Percentiles rank a stretch among this genome's conserved stretches.
Evolutionary conservation across 1,139 yeast genomes (phyloP).

Genomic region (Spathaspora sp.): DNA sequence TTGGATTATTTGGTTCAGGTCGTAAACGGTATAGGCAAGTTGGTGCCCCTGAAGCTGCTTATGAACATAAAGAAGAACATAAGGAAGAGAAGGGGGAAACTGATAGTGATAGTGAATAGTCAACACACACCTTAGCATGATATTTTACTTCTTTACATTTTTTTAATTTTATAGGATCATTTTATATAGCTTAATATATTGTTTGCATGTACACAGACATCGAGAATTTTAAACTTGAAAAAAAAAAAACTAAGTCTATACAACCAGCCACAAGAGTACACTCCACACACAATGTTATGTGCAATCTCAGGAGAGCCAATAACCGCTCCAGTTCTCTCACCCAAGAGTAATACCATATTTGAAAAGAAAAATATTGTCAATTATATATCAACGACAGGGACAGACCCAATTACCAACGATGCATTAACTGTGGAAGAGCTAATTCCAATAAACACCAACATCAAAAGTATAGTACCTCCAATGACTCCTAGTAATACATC

Average conservation of each 20-base stretch:
- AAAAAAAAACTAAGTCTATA: background rate
- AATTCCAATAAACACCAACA: constrained; percentile 28
- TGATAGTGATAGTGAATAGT: constrained; percentile 1
- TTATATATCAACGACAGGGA: constrained; percentile 63
- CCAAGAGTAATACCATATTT: constrained; percentile 69
- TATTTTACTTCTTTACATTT: background rate
- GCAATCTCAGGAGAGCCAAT: constrained; percentile 67
- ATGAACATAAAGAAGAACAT: constrained; percentile 22
- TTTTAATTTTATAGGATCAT: constrained; percentile 1
- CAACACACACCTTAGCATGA: background rate
- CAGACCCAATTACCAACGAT: constrained; percentile 75
- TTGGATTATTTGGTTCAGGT: constrained; percentile 39
- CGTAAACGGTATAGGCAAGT: constrained; percentile 31
- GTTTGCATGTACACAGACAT: background rate
- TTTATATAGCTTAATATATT: background rate
- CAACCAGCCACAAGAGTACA: constrained; percentile 1
- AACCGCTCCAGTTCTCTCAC: constrained; percentile 70
- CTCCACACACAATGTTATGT: constrained; percentile 12
- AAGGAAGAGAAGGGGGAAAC: constrained; percentile 4
- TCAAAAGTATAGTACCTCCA: constrained; percentile 36
- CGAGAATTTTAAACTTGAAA: background rate
- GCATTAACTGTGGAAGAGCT: constrained; percentile 61
- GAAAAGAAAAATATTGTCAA: constrained; percentile 62
- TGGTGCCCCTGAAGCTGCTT: constrained; percentile 26
- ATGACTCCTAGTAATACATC: constrained; percentile 57